Evolutionary conservation across 495 filamentous ascomycete genomes (phyloP).

Genomic region (Staphylotrichum tortipilum): DNA sequence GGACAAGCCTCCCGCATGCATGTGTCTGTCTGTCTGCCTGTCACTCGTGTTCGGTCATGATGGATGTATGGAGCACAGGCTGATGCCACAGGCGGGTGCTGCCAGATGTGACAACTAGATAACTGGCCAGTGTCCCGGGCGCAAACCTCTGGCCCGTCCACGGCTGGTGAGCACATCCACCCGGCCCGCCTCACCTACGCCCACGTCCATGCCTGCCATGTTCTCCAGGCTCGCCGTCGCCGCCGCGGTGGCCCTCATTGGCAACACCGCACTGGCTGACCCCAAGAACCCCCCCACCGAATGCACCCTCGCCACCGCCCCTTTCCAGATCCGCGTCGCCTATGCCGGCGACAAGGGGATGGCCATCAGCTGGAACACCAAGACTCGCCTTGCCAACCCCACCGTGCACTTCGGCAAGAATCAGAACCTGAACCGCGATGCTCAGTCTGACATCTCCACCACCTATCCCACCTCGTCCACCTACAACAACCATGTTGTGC

Average conservation of each 20-base stretch:
- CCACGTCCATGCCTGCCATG: background rate
- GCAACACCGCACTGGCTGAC: background rate
- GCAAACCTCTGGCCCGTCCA: too few relatives aligned
- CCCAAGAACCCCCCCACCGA: background rate
- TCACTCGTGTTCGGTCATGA: too few relatives aligned
- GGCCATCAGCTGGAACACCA: conserved; percentile 44
- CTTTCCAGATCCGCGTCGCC: background rate
- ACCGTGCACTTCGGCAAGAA: conserved; percentile 38
- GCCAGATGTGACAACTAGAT: too few relatives aligned
- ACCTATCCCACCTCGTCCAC: conserved; percentile 45
- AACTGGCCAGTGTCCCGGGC: too few relatives aligned
- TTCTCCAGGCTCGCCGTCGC: background rate
- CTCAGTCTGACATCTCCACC: conserved; percentile 32
- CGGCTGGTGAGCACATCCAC: too few relatives aligned
- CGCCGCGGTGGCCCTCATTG: background rate
- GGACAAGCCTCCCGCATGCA: too few relatives aligned
- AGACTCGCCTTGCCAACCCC: conserved; percentile 25
- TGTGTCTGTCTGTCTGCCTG: too few relatives aligned
- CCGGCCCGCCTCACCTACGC: too few relatives aligned
- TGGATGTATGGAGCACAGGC: too few relatives aligned
- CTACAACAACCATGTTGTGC: conserved; percentile 40
- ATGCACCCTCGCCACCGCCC: background rate
- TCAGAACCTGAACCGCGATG: conserved; percentile 6
- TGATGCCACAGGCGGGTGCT: too few relatives aligned
- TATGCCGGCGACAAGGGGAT: conserved; percentile 10